Base-by-base conservation (phyloP, 2,329 filamentous ascomycete genomes). In the Cyphellophora attinorum region DNA sequence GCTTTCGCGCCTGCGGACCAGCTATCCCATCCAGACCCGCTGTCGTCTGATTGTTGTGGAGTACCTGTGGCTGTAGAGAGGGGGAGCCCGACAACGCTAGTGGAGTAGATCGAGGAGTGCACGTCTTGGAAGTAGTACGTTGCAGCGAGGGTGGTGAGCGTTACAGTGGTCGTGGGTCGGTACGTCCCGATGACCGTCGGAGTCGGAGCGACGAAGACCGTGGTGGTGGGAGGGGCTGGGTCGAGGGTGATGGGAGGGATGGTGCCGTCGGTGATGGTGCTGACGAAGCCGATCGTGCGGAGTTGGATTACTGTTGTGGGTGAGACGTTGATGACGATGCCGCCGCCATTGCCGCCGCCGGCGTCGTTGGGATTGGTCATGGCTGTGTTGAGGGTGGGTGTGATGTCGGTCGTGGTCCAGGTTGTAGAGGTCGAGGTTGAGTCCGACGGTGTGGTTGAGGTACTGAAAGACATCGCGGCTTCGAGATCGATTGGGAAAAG, bases 1-100 rank as follows among this genome's bases (percentile, higher is more conserved):
- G 43, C 51, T 41, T 49, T 50, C 31, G 45, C 41, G 11, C 41
- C 45, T 6, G 36, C 35, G 13, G 45, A 45, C 52, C 52, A 55
- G 12, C 38, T 45, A 35, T 50, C 19, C n/a, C n/a, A n/a, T n/a
- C n/a, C n/a, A n/a, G n/a, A n/a, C n/a, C n/a, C n/a, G n/a, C n/a
- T n/a, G n/a, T n/a, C n/a, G n/a, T n/a, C n/a, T n/a, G n/a, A n/a
- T n/a, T n/a, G n/a, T n/a, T n/a, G n/a, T n/a, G n/a, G n/a, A n/a
- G n/a, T n/a, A n/a, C n/a, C n/a, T n/a, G n/a, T n/a, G n/a, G n/a
- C n/a, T n/a, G n/a, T n/a, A n/a, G n/a, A n/a, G n/a, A n/a, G n/a
- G n/a, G n/a, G n/a, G n/a, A n/a, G n/a, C n/a, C n/a, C n/a, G n/a
- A n/a, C n/a, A n/a, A n/a, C n/a, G 21, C 21, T 25, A 8, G 21